A percentile compares a stretch with the other conserved stretches of the same genome.
Conservation (phyloP, 2,329 filamentous ascomycete species). For the Alternaria tenuissima region DNA sequence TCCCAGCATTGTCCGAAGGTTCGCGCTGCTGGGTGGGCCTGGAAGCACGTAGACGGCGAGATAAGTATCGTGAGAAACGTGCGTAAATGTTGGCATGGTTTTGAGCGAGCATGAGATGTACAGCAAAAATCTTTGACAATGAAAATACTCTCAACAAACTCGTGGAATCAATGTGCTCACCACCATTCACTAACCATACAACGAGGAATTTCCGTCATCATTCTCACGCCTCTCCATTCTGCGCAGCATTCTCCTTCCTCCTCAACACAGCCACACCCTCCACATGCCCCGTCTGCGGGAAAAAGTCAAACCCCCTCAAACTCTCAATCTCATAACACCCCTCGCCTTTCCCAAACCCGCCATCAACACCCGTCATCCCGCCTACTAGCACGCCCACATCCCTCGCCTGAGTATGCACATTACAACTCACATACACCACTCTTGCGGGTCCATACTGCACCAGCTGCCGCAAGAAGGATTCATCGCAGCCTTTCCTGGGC, state of each 20-base stretch:
- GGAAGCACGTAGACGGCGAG: constrained; percentile 70
- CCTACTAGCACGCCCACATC: constrained; percentile 89
- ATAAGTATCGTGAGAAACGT: background rate
- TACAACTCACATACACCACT: constrained; percentile 95
- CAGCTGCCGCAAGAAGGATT: constrained; percentile 82
- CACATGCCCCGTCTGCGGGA: constrained; percentile 82
- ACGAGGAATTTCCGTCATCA: background rate
- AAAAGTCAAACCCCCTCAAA: constrained; percentile 93
- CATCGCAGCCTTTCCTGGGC: constrained; percentile 94
- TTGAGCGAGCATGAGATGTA: constrained; percentile 25
- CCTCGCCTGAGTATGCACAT: constrained; percentile 95
- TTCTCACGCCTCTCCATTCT: background rate
- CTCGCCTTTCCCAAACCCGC: constrained; percentile 47
- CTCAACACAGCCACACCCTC: constrained; percentile 69
- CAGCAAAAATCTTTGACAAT: constrained; percentile 28
- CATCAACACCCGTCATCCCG: constrained; percentile 62
- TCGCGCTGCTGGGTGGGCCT: constrained; percentile 90
- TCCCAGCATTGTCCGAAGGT: constrained; percentile 92
- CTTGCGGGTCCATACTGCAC: constrained; percentile 78
- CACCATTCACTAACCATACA: background rate
- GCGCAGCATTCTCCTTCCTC: constrained; percentile 39
- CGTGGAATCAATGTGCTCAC: background rate
- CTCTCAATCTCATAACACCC: constrained; percentile 84
- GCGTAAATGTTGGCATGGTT: constrained; percentile 13
- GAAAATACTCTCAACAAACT: constrained; percentile 14